A percentile compares a stretch with the other conserved stretches of the same genome.
These are phyloP conservation scores for Hordeum pubiflorum DNA, from an alignment of 202 grass and related monocot genomes.

Conservation along the genomic window DNA sequence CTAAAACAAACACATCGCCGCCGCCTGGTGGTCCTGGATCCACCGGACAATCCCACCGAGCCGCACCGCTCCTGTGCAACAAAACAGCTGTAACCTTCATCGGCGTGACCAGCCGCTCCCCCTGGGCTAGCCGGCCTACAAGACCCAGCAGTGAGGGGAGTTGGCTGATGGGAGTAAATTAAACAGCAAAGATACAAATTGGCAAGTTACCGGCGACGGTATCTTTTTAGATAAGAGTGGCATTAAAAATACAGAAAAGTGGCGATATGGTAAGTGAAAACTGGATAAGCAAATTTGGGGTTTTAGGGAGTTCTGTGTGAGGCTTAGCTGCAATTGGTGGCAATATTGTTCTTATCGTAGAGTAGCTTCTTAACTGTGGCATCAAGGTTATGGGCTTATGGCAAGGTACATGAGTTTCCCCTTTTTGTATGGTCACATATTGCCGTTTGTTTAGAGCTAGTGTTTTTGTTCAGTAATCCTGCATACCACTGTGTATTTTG, in stretches of 20 bases:
- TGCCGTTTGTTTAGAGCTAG: not conserved
- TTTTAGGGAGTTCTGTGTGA: not conserved
- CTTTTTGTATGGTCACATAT: not conserved
- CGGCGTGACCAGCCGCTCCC: not conserved
- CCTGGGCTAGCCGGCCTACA: not conserved
- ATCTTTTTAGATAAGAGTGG: not conserved
- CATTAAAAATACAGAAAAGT: not conserved
- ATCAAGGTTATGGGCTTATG: not conserved
- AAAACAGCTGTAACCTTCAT: not conserved
- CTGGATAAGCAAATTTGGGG: not conserved
- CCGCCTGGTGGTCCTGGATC: not conserved
- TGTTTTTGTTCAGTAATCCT: not conserved
- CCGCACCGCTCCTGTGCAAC: not conserved
- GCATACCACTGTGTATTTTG: not conserved
- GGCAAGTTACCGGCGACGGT: not conserved
- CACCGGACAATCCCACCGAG: not conserved
- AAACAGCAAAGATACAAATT: not conserved
- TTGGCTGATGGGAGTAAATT: not conserved
- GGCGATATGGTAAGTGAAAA: not conserved
- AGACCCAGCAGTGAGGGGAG: not conserved
- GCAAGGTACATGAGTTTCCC: not conserved
- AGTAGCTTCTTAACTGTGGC: not conserved
- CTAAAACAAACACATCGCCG: not conserved
- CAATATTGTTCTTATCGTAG: not conserved
- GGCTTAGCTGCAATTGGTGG: not conserved